Percentiles rank a stretch among this genome's conserved stretches.
Conservation (phyloP, 306 rosid genomes). For the Morella rubra region DNA sequence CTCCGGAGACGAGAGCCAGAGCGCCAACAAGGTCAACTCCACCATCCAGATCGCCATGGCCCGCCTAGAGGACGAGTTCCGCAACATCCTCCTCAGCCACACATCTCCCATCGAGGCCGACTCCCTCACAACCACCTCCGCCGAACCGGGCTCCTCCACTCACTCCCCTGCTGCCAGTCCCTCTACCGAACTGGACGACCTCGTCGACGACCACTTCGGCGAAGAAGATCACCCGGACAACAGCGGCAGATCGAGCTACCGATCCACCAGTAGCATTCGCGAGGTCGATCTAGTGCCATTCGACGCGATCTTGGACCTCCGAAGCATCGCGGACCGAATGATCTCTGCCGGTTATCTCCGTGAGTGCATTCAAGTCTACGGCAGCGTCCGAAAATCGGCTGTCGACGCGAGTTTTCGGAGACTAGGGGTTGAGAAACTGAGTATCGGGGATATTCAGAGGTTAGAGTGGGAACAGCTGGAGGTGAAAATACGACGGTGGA, state of each 20-base stretch:
- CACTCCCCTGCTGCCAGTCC: slow-evolving; percentile 14
- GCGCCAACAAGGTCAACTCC: slow-evolving; percentile 55
- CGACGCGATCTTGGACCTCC: slow-evolving; percentile 69
- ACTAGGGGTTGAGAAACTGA: slow-evolving; percentile 76
- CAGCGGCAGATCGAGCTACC: slow-evolving; percentile 42
- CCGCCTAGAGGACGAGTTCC: slow-evolving; percentile 91
- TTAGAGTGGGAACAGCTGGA: slow-evolving; percentile 87
- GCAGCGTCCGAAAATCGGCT: slow-evolving; percentile 75
- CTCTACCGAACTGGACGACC: slow-evolving; percentile 1
- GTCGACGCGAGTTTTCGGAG: slow-evolving; percentile 72
- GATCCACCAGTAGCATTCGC: slow-evolving; percentile 75
- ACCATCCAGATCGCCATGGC: slow-evolving; percentile 99
- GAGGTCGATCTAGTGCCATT: slow-evolving; percentile 93
- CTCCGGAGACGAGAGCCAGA: slow-evolving; percentile 56
- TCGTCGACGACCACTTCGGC: neutral
- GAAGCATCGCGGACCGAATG: slow-evolving; percentile 89
- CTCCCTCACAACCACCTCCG: slow-evolving; percentile 17
- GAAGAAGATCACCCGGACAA: slow-evolving; percentile 17
- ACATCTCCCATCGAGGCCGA: slow-evolving; percentile 68
- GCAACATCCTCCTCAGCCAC: slow-evolving; percentile 71
- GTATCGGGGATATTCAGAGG: slow-evolving; percentile 95
- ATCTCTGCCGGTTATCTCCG: slow-evolving; percentile 77
- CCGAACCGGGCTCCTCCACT: slow-evolving; percentile 52
- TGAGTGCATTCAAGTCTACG: slow-evolving; percentile 93
- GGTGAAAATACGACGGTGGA: slow-evolving; percentile 91